A percentile compares a stretch with the other conserved stretches of the same genome.
Conservation (phyloP, 192 early-diverging fungal genomes). For the Linderina pennispora region DNA sequence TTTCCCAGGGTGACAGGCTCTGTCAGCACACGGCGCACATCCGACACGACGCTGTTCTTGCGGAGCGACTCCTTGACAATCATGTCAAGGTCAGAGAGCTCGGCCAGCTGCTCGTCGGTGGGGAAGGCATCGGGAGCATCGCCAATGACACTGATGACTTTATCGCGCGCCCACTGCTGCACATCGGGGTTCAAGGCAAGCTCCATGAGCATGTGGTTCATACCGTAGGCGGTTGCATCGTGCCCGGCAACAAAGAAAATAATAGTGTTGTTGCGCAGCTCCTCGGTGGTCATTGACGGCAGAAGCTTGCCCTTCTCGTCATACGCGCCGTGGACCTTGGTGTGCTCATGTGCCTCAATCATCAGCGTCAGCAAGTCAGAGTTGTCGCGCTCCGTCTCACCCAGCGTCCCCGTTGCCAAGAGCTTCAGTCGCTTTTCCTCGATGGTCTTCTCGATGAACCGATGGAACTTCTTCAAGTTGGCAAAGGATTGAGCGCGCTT, state of each 20-base stretch:
- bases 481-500: slow-evolving; percentile 29
- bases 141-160: slow-evolving; percentile 36
- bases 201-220: slow-evolving; percentile 39
- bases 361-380: slow-evolving; percentile 50
- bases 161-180: slow-evolving; percentile 36
- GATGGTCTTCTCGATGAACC: slow-evolving; percentile 38
- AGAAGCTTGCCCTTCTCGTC: slow-evolving; percentile 39
- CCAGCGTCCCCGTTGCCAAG: slow-evolving; percentile 5
- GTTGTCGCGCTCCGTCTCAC: slow-evolving; percentile 22
- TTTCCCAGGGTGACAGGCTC: slow-evolving; percentile 44
- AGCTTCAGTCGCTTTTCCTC: slow-evolving; percentile 26
- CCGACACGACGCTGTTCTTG: slow-evolving; percentile 34
- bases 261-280: slow-evolving; percentile 46
- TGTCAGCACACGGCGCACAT: slow-evolving; percentile 32
- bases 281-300: slow-evolving; percentile 38
- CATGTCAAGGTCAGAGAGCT: slow-evolving; percentile 44
- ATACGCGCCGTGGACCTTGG: slow-evolving; percentile 31
- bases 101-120: slow-evolving; percentile 44
- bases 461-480: slow-evolving; percentile 34
- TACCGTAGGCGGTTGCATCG: slow-evolving; percentile 41
- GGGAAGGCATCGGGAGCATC: slow-evolving; percentile 47
- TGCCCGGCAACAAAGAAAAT: slow-evolving; percentile 56
- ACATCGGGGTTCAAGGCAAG: slow-evolving; percentile 46
- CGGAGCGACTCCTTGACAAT: slow-evolving; percentile 50
- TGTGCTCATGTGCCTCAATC: slow-evolving; percentile 48